Percentiles rank a stretch among this genome's conserved stretches.
phyloP scores from a whole-genome alignment of 768 basidiomycete genomes.

The Hericium rajendrae region DNA sequence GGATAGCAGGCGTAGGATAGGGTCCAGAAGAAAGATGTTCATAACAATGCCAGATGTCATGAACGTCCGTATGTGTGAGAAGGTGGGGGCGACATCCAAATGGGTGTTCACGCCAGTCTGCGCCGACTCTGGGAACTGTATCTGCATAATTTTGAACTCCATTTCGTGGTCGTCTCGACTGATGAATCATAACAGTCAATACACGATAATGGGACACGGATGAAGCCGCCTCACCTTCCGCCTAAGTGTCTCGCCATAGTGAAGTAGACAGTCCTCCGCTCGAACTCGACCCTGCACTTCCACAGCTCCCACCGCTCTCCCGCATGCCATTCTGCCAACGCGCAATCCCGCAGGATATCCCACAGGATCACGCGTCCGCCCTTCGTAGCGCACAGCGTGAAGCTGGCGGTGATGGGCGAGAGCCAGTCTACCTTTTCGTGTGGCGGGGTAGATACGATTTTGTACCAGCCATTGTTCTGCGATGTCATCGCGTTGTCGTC shows the following conservation, averaged over 20 bases:
- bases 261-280: conserved; percentile 60
- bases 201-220: neutral
- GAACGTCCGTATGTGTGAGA: conserved; percentile 53
- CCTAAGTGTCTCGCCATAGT: conserved; percentile 43
- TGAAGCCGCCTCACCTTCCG: conserved; percentile 8
- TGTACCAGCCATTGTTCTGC: conserved; percentile 44
- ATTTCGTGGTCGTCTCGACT: conserved; percentile 46
- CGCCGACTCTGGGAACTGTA: conserved; percentile 31
- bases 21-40: conserved; percentile 70
- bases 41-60: conserved; percentile 60
- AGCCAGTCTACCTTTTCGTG: conserved; percentile 69
- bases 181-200: neutral
- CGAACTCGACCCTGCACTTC: conserved; percentile 74
- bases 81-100: conserved; percentile 28
- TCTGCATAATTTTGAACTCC: conserved; percentile 64
- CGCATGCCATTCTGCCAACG: conserved; percentile 64
- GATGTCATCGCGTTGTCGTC: conserved; percentile 21
- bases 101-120: neutral
- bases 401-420: conserved; percentile 66
- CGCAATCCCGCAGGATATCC: conserved; percentile 54
- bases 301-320: conserved; percentile 56
- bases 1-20: conserved; percentile 46
- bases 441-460: conserved; percentile 55
- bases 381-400: conserved; percentile 71
- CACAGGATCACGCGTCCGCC: conserved; percentile 70